A percentile compares a stretch with the other conserved stretches of the same genome.
Conservation (phyloP, 2,329 filamentous ascomycete genomes). For the Chaetomium strumarium region DNA sequence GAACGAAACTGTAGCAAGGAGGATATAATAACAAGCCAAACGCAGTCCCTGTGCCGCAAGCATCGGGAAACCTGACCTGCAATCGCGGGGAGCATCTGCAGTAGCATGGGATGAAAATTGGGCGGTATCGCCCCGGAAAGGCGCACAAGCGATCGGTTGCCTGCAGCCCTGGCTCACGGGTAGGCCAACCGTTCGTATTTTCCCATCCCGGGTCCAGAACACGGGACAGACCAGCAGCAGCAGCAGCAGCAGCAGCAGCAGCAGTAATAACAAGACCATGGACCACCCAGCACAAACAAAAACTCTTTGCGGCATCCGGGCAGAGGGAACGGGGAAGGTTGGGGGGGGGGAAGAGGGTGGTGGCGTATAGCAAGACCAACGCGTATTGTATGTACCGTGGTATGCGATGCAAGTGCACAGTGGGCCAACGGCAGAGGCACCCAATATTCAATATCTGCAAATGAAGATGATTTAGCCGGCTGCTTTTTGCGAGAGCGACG, state of each 20-base stretch:
- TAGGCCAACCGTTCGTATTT: constrained; percentile 1
- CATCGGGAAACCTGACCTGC: neutral
- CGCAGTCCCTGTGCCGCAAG: neutral
- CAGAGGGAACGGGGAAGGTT: constrained; percentile 5
- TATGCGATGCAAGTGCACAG: neutral
- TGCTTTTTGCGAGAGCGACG: neutral
- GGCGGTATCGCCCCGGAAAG: constrained; percentile 14
- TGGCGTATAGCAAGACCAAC: neutral
- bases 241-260: neutral
- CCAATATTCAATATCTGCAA: constrained; percentile 26
- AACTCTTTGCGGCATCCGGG: constrained; percentile 6
- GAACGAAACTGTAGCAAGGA: no score
- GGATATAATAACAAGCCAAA: neutral
- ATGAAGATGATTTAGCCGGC: constrained; percentile 25
- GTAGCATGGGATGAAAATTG: constrained; percentile 9
- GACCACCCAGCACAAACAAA: neutral
- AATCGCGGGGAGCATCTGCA: neutral
- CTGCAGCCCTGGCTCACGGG: constrained; percentile 16
- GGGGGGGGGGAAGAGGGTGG: no score
- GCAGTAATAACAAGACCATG: neutral
- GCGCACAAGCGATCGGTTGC: constrained; percentile 22
- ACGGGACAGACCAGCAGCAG: neutral
- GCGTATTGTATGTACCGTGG: neutral
- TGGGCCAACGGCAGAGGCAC: constrained; percentile 12
- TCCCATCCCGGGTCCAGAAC: neutral